phyloP scores from a whole-genome alignment of 2,329 filamentous ascomycete genomes.

The Leptographium procerum region DNA sequence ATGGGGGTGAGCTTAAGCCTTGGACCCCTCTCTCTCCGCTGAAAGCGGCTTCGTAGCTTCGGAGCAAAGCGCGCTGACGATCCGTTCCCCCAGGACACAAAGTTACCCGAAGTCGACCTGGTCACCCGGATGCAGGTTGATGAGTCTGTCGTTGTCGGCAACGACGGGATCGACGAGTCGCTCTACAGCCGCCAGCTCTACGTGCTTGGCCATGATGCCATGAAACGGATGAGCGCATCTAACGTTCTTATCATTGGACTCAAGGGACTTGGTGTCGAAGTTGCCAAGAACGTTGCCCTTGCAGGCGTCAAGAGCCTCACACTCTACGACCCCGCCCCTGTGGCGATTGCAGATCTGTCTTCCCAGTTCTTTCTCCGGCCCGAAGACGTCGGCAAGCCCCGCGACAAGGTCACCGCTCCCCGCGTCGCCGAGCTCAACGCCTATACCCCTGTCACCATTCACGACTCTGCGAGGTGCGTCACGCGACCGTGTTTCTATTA shows the following conservation, averaged over 20 bases:
- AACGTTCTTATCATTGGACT: slow-evolving; percentile 87
- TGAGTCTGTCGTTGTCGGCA: slow-evolving; percentile 31
- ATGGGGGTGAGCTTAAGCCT: slow-evolving; percentile 43
- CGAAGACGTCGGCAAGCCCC: slow-evolving; percentile 82
- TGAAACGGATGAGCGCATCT: slow-evolving; percentile 98
- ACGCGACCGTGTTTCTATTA: too few species aligned
- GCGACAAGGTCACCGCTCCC: slow-evolving; percentile 76
- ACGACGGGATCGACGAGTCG: slow-evolving; percentile 57
- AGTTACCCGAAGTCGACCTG: slow-evolving; percentile 48
- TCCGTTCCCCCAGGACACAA: slow-evolving; percentile 27
- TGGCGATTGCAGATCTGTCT: slow-evolving; percentile 78
- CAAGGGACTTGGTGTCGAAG: slow-evolving; percentile 91
- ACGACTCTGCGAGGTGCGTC: slow-evolving; percentile 44
- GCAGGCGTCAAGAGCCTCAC: slow-evolving; percentile 97
- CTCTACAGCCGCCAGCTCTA: slow-evolving; percentile 67
- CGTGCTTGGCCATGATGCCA: slow-evolving; percentile 65
- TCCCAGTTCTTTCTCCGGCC: slow-evolving; percentile 92
- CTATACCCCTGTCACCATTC: slow-evolving; percentile 82
- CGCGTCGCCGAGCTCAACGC: slow-evolving; percentile 90
- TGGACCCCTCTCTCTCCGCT: background rate
- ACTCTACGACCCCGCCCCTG: slow-evolving; percentile 78
- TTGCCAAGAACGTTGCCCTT: slow-evolving; percentile 96
- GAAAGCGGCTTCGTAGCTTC: background rate
- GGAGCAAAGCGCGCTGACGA: slow-evolving; percentile 1
- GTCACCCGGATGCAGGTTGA: slow-evolving; percentile 57